These are phyloP conservation scores for Gentiana straminea DNA, from an alignment of 257 asterid species.

Conservation along the genomic window DNA sequence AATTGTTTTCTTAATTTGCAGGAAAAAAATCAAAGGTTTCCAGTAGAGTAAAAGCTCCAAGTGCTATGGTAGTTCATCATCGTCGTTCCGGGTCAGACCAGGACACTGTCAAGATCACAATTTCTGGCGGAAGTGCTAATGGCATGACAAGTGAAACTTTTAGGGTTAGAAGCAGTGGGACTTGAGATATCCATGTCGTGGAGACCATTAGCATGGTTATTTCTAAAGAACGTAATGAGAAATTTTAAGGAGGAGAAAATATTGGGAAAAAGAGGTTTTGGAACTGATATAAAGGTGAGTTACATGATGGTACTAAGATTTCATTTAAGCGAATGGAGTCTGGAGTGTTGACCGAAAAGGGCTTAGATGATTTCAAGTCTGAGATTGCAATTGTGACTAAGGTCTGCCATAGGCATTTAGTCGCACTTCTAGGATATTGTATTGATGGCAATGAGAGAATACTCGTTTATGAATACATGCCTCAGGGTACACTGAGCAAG, in stretches of 20 bases:
- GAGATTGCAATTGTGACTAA: conserved; percentile 3
- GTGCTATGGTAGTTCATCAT: conserved; percentile 55
- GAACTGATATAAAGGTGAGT: conserved; percentile 83
- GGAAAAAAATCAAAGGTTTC: conserved; percentile 33
- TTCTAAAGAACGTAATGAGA: conserved; percentile 53
- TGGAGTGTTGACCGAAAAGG: too few species aligned
- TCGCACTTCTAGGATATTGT: too few species aligned
- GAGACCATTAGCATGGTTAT: conserved; percentile 71
- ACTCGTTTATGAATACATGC: conserved; percentile 34
- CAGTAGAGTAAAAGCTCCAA: conserved; percentile 36
- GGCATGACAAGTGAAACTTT: conserved; percentile 46
- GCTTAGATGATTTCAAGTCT: too few species aligned
- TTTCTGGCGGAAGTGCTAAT: conserved; percentile 40
- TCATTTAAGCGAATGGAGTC: conserved; percentile 88
- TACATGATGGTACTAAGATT: conserved; percentile 72
- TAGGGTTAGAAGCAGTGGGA: conserved; percentile 51
- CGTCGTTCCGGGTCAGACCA: conserved; percentile 58
- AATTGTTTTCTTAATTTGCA: conserved; percentile 28
- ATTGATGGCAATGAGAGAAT: too few species aligned
- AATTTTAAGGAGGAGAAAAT: conserved; percentile 58
- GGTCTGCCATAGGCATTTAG: too few species aligned
- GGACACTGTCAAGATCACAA: conserved; percentile 62
- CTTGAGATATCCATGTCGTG: conserved; percentile 49
- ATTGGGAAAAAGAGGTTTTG: conserved; percentile 78
- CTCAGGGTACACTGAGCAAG: conserved; percentile 41